Conservation (phyloP, 352 stramenopile species). For the Plasmopara viticola region DNA sequence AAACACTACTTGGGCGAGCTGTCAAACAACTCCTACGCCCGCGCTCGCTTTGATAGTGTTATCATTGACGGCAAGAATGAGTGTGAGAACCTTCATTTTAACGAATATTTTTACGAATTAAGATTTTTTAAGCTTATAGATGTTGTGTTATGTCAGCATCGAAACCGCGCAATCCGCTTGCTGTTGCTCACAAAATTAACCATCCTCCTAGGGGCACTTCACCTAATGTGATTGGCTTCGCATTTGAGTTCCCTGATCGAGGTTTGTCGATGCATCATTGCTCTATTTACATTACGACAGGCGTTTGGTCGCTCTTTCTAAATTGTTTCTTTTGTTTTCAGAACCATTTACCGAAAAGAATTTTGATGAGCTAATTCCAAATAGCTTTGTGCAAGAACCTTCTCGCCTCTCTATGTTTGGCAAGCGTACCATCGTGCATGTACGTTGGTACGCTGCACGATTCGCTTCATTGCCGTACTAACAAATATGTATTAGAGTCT, state of each 20-base stretch:
- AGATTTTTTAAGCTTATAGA: conserved; percentile 4
- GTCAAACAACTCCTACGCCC: conserved; percentile 69
- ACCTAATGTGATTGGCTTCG: conserved; percentile 78
- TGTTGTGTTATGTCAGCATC: conserved; percentile 31
- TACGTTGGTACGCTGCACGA: conserved; percentile 18
- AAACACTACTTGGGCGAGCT: conserved; percentile 59
- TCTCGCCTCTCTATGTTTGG: conserved; percentile 79
- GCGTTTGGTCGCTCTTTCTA: not conserved
- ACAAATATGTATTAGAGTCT: conserved; percentile 34
- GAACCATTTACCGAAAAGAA: conserved; percentile 61
- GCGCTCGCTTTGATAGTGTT: conserved; percentile 79
- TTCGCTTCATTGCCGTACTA: not conserved
- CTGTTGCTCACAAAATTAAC: conserved; percentile 84
- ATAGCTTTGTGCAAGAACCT: conserved; percentile 73
- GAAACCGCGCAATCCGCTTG: conserved; percentile 55
- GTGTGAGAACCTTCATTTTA: conserved; percentile 26
- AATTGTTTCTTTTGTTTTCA: conserved; percentile 12
- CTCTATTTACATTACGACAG: not conserved
- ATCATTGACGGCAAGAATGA: conserved; percentile 83
- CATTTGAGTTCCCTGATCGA: conserved; percentile 74
- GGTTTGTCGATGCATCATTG: conserved; percentile 21
- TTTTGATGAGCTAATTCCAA: conserved; percentile 69
- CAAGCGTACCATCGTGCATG: conserved; percentile 80
- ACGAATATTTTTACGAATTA: not conserved
- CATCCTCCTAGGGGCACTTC: conserved; percentile 56